Evolutionary conservation across 2,329 filamentous ascomycete species (phyloP).

Genomic region (Cordyceps fumosorosea): DNA sequence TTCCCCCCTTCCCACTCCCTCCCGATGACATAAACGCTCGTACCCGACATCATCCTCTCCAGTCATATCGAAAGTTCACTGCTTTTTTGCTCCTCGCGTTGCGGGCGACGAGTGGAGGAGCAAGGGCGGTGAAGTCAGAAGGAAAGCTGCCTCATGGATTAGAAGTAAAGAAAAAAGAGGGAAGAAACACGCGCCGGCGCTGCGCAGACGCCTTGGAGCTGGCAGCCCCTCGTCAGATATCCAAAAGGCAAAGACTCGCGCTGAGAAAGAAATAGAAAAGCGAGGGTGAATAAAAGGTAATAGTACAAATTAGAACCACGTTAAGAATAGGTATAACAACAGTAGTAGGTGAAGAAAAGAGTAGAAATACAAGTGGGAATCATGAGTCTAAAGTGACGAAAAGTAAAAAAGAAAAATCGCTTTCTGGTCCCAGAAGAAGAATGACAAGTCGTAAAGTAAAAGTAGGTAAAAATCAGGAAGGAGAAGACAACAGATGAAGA

Average conservation of each 20-base stretch:
- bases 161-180: too few species aligned
- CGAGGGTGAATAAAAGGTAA: background rate
- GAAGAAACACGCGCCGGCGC: too few species aligned
- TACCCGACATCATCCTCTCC: too few species aligned
- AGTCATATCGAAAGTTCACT: too few species aligned
- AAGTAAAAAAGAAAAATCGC: conserved; percentile 13
- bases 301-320: background rate
- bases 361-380: conserved; percentile 12
- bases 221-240: background rate
- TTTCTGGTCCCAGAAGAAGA: background rate
- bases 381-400: conserved; percentile 15
- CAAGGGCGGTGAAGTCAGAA: too few species aligned
- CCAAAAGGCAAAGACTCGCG: background rate
- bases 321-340: conserved; percentile 1
- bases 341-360: background rate
- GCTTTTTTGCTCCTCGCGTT: too few species aligned
- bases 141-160: too few species aligned
- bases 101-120: too few species aligned
- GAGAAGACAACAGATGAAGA: background rate
- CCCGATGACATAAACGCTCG: too few species aligned
- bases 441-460: background rate
- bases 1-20: too few species aligned
- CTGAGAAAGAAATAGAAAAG: background rate
- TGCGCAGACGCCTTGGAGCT: too few species aligned
- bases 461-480: background rate